These are phyloP conservation scores for Bipolaris victoriae DNA, from an alignment of 2,329 filamentous ascomycete genomes.

Conservation along the genomic window DNA sequence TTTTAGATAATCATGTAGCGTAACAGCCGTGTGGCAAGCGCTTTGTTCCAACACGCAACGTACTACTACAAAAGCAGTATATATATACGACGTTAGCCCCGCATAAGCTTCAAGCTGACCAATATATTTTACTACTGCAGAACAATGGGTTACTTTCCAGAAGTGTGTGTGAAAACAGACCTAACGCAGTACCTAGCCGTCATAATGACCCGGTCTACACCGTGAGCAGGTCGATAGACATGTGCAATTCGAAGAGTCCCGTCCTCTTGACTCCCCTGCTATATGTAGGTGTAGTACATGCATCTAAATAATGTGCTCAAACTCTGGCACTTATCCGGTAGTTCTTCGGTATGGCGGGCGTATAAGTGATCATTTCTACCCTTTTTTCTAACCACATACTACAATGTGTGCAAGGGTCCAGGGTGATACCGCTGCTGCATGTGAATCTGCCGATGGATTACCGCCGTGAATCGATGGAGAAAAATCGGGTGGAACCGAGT, in stretches of 20 bases:
- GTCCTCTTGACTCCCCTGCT: background rate
- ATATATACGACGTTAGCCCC: background rate
- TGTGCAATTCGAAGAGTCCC: background rate
- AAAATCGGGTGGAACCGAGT: constrained; percentile 4
- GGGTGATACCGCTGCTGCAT: background rate
- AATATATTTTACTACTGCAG: background rate
- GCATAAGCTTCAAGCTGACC: background rate
- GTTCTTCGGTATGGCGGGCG: background rate
- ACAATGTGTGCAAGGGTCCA: background rate
- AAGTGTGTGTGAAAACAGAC: background rate
- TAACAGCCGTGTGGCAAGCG: background rate
- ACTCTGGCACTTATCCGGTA: background rate
- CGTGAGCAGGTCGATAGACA: background rate
- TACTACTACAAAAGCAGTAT: background rate
- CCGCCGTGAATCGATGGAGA: constrained; percentile 2
- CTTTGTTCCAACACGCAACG: background rate
- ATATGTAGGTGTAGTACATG: background rate
- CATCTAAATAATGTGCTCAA: background rate
- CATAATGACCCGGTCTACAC: background rate
- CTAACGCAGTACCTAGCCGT: background rate
- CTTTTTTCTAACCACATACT: background rate
- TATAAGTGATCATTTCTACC: background rate
- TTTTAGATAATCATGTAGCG: constrained; percentile 5
- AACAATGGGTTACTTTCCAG: background rate
- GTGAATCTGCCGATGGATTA: background rate